Percentiles rank a stretch among this genome's conserved stretches.
phyloP scores from a whole-genome alignment of 768 basidiomycete species.

The Phaeotremella skinneri region DNA sequence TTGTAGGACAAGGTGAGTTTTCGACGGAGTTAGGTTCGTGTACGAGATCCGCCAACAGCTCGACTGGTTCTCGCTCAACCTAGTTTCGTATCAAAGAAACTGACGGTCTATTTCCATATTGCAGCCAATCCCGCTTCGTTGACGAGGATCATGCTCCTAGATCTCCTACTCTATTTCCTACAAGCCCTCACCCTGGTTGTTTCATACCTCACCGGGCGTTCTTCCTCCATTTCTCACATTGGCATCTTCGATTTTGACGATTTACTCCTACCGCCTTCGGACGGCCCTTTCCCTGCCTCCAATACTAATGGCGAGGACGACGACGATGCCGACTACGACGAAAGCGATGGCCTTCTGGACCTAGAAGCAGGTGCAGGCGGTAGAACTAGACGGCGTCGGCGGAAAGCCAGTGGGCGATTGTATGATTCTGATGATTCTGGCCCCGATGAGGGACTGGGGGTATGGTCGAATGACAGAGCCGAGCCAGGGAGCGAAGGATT shows the following conservation, averaged over 20 bases:
- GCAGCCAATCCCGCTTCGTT: slow-evolving; percentile 33
- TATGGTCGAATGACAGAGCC: not conserved
- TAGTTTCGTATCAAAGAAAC: not conserved
- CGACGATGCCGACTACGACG: slow-evolving; percentile 15
- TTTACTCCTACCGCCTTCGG: slow-evolving; percentile 30
- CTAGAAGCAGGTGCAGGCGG: slow-evolving; percentile 16
- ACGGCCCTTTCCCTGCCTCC: not conserved
- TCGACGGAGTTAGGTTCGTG: not conserved
- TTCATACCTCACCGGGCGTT: slow-evolving; percentile 32
- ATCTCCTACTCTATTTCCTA: slow-evolving; percentile 29
- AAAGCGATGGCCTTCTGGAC: slow-evolving; percentile 19
- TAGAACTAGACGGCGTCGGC: not conserved
- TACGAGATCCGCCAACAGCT: not conserved
- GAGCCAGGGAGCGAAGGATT: not conserved
- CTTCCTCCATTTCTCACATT: slow-evolving; percentile 5
- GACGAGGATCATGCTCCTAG: slow-evolving; percentile 34
- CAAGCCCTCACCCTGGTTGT: slow-evolving; percentile 31
- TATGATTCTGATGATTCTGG: slow-evolving; percentile 12
- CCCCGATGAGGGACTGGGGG: not conserved
- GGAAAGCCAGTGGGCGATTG: slow-evolving; percentile 12
- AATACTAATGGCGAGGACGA: not conserved
- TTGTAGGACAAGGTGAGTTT: slow-evolving; percentile 41
- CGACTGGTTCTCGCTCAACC: not conserved
- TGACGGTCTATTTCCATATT: not conserved
- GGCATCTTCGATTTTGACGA: slow-evolving; percentile 30